Conservation (phyloP, 305 asterid species). For the Plantago lanceolata region DNA sequence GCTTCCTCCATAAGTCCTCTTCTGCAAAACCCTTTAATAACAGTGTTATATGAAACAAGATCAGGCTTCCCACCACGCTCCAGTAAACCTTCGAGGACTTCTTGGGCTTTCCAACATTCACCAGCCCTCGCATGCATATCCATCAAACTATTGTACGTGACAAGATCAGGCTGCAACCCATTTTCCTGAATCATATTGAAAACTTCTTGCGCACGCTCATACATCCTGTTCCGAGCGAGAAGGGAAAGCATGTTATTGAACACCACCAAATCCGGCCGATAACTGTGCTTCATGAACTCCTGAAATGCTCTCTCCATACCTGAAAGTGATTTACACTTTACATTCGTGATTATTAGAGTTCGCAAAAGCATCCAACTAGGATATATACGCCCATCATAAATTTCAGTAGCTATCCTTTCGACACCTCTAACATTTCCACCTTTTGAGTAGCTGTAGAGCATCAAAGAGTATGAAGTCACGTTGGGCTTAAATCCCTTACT, state of each 20-base stretch:
- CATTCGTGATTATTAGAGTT: slow-evolving; percentile 71
- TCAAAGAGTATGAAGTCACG: slow-evolving; percentile 69
- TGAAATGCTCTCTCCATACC: slow-evolving; percentile 92
- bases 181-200: slow-evolving; percentile 51
- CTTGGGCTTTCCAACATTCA: slow-evolving; percentile 95
- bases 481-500: slow-evolving; percentile 77
- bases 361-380: slow-evolving; percentile 90
- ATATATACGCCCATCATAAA: slow-evolving; percentile 69
- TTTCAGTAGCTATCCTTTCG: slow-evolving; percentile 67
- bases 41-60: slow-evolving; percentile 86
- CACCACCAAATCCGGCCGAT: slow-evolving; percentile 72
- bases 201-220: slow-evolving; percentile 65
- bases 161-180: slow-evolving; percentile 69
- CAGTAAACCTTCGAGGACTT: slow-evolving; percentile 58
- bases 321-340: slow-evolving; percentile 64
- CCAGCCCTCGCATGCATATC: slow-evolving; percentile 91
- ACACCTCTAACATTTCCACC: slow-evolving; percentile 73
- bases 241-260: slow-evolving; percentile 80
- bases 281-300: slow-evolving; percentile 68
- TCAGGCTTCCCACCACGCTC: slow-evolving; percentile 69
- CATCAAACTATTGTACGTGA: slow-evolving; percentile 86
- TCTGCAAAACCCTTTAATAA: slow-evolving; percentile 87
- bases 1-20: slow-evolving; percentile 95
- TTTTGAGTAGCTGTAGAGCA: slow-evolving; percentile 82
- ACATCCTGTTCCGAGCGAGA: slow-evolving; percentile 69